Evolutionary conservation across 1,284 basidiomycete species (phyloP), one percentile per base, ranked within the genome.

Genomic region (Apiotrichum akiyoshidainum): DNA sequence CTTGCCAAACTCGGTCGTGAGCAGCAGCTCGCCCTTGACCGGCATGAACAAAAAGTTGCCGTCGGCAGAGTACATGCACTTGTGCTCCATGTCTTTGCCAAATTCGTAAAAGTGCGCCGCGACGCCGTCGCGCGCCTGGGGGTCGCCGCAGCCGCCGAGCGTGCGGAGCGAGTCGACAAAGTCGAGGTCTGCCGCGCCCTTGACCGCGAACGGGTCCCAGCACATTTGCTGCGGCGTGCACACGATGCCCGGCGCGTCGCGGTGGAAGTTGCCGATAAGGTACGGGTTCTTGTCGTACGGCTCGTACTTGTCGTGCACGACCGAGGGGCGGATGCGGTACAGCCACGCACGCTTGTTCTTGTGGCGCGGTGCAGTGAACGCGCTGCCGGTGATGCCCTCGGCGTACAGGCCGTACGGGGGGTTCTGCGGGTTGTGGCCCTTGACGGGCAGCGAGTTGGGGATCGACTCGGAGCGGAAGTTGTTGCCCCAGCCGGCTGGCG

Each of bases 1-100:
- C 83, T 81, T 83, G 57, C 86, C 86, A 60, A 86, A 83, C 74
- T 88, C 86, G 5, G 86, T 87, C 72, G 85, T 84, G 54, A 88
- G 82, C 68, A 87, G 84, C 61, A 88, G 72, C 26, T 85, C 79
- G 11, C 86, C 86, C 66, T 83, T 81, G 70, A 86, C 83, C 26
- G 86, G 86, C 9, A 87, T 39, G 65, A 88, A 84, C 65, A 87
- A 73, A 76, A 87, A 82, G 72, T 87, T 86, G 5, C 86, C 86
- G 65, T 87, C 86, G 47, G 81, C 83, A 67, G 86, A 86, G 68
- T 83, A 83, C 71, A 87, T 85, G 10, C 86, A 85, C 64, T 79
- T 81, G 54, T 83, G 84, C 40, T 78, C 81, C 87, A 88, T 88
- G 11, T 83, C 83, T 47, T 79, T 71, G 69, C 85, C 86, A n/a